A percentile compares a stretch with the other conserved stretches of the same genome.
phyloP scores from a whole-genome alignment of 805 yeast species.

The Saccharomyces eubayanus region DNA sequence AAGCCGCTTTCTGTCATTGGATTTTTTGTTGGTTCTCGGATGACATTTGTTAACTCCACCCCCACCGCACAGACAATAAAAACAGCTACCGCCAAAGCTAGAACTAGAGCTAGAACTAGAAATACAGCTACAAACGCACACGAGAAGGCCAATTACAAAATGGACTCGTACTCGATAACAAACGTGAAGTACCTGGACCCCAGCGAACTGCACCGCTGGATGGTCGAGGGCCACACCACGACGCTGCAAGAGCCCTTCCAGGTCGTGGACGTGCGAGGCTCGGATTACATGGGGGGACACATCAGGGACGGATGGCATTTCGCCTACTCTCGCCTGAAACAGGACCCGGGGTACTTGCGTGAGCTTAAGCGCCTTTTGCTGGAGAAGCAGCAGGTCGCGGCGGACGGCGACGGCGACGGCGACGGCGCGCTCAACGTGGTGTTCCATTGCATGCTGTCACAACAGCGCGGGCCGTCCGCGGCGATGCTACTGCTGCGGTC shows the following conservation, averaged over 20 bases:
- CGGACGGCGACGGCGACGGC: conserved; percentile 10
- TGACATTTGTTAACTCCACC: background rate
- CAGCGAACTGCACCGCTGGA: conserved; percentile 20
- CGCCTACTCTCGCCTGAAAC: conserved; percentile 19
- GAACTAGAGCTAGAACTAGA: no score
- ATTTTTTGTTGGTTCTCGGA: background rate
- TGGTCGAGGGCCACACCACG: conserved; percentile 16
- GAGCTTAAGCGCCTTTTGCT: conserved; percentile 30
- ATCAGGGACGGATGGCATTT: conserved; percentile 21
- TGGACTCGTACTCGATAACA: conserved; percentile 13
- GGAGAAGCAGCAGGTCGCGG: conserved; percentile 12
- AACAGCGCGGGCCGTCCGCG: conserved; percentile 85
- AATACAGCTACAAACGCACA: background rate
- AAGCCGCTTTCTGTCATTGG: background rate
- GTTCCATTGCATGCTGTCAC: conserved; percentile 87
- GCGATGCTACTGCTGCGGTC: conserved; percentile 49
- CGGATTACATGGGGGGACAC: conserved; percentile 64
- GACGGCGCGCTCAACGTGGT: conserved; percentile 35
- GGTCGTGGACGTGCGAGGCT: conserved; percentile 80
- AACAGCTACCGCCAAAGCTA: no score
- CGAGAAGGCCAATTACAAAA: background rate
- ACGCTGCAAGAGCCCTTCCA: conserved; percentile 16
- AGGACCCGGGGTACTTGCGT: conserved; percentile 59
- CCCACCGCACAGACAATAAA: background rate
- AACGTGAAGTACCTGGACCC: conserved; percentile 23